Conservation (phyloP, 768 basidiomycete genomes). For the Mycena olivaceomarginata region DNA sequence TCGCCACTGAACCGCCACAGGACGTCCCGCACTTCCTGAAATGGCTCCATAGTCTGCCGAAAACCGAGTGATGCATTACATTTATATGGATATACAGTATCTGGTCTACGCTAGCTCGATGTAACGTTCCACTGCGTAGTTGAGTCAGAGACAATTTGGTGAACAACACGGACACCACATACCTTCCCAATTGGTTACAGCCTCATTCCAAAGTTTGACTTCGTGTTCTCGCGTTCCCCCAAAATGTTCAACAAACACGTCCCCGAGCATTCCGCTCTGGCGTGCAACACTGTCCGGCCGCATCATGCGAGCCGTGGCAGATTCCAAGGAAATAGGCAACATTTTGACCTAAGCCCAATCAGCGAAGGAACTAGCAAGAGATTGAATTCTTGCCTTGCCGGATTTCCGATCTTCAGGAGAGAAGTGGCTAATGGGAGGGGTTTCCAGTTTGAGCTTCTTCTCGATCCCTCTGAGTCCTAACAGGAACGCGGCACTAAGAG, state of each 20-base stretch:
- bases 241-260: constrained; percentile 95
- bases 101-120: constrained; percentile 80
- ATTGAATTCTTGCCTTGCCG: constrained; percentile 65
- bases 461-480: constrained; percentile 93
- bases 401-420: constrained; percentile 73
- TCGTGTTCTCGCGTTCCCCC: constrained; percentile 97
- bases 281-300: constrained; percentile 86
- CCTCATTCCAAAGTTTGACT: constrained; percentile 89
- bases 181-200: constrained; percentile 98
- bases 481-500: constrained; percentile 90
- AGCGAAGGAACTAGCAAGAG: constrained; percentile 22
- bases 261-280: constrained; percentile 82
- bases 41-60: constrained; percentile 70
- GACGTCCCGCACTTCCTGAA: constrained; percentile 85
- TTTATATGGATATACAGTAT: background rate
- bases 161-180: constrained; percentile 47
- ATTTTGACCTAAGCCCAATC: constrained; percentile 73
- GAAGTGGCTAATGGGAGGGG: constrained; percentile 81
- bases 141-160: constrained; percentile 36
- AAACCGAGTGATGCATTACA: constrained; percentile 16
- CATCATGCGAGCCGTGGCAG: constrained; percentile 91
- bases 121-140: constrained; percentile 83
- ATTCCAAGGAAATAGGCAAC: constrained; percentile 87
- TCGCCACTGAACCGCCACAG: constrained; percentile 55
- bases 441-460: constrained; percentile 80